Percentiles rank a stretch among this genome's conserved stretches.
Conservation (phyloP, 208 protist genomes). For the Balamuthia mandrillaris region DNA sequence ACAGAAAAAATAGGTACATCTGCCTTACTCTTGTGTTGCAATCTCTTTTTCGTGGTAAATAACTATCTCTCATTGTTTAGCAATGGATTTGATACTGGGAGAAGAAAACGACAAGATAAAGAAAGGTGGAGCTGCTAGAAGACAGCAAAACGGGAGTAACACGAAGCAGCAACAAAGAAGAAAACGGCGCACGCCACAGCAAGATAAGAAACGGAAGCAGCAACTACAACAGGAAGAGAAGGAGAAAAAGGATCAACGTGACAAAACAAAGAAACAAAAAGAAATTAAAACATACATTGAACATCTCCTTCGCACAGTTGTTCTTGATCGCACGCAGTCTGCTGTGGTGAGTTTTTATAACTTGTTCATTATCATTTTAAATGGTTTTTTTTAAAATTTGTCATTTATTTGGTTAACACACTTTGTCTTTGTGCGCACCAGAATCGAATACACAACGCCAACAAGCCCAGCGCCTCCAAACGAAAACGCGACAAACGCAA, state of each 20-base stretch:
- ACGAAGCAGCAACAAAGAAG: background rate
- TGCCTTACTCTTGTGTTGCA: background rate
- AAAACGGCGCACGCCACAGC: background rate
- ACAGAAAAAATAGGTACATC: conserved; percentile 22
- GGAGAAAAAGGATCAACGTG: background rate
- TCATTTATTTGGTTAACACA: background rate
- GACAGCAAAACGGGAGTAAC: background rate
- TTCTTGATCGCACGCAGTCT: background rate
- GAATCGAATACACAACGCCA: no score
- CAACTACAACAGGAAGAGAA: background rate
- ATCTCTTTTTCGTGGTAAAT: background rate
- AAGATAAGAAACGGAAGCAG: background rate
- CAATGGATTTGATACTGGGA: conserved; percentile 25
- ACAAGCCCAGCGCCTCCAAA: background rate
- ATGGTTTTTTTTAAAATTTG: background rate
- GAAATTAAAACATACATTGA: background rate
- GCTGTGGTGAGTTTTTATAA: background rate
- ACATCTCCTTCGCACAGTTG: background rate
- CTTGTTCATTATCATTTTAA: background rate
- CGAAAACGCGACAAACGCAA: background rate
- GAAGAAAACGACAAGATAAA: conserved; percentile 30
- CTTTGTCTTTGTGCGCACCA: no score
- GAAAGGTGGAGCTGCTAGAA: no score
- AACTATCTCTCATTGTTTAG: background rate
- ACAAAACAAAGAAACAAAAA: background rate